Evolutionary conservation across 2,329 filamentous ascomycete genomes (phyloP).

Genomic region (Aspergillus cejpii): DNA sequence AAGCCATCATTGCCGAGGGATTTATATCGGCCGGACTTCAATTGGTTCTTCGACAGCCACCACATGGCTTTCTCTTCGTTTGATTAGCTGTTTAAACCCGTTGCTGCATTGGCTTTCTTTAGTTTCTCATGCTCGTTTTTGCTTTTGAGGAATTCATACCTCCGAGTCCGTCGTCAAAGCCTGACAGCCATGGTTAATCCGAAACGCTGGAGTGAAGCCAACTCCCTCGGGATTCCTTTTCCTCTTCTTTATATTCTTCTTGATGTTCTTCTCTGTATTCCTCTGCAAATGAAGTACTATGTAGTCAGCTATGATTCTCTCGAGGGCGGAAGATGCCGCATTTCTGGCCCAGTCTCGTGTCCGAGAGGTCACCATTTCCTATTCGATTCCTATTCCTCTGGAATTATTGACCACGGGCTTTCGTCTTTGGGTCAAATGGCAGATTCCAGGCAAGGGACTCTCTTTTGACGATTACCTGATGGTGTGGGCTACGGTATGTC

Average conservation of each 20-base stretch:
- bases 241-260: not conserved
- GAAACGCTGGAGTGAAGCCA: no score
- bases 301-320: not conserved
- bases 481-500: constrained; percentile 12
- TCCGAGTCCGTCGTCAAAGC: no score
- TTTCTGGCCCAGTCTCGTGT: constrained; percentile 10
- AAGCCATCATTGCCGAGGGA: not conserved
- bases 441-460: constrained; percentile 3
- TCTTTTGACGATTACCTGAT: constrained; percentile 13
- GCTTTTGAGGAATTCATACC: no score
- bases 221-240: not conserved
- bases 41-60: not conserved
- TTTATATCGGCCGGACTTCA: not conserved
- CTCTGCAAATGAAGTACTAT: no score
- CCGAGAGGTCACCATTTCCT: constrained; percentile 6
- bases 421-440: constrained; percentile 12
- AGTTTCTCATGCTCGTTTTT: no score
- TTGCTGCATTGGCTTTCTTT: not conserved
- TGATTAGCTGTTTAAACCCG: not conserved
- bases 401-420: constrained; percentile 10
- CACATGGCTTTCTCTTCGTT: not conserved
- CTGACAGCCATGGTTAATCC: no score
- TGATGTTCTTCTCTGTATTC: not conserved
- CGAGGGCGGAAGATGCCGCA: not conserved
- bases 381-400: constrained; percentile 13